Evolutionary conservation across 2,329 filamentous ascomycete species (phyloP), one percentile per base, ranked within the genome.

Genomic region (Trichoderma sp.): DNA sequence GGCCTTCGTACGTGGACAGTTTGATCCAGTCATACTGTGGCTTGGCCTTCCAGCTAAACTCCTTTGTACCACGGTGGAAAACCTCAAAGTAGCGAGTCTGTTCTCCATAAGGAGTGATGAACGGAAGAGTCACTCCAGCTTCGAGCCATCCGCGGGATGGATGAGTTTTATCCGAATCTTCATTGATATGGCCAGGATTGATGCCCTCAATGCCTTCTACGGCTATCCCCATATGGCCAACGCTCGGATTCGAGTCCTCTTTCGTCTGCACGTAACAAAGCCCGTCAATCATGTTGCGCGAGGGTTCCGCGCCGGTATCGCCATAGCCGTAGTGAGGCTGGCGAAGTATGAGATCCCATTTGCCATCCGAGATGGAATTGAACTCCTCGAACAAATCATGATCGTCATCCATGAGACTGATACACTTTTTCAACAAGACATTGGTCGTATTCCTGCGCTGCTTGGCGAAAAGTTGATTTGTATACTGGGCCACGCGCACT

Each of bases 391-490:
- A 84, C 3, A 88, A 78, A 1, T 80, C 79, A 70, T 83, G 81
- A 71, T 89, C 87, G 4, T 81, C 79, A 5, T 85, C 81, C 67
- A 89, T 88, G 4, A 83, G 78, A n/a, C 80, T 77, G 5, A 87
- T 77, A 0, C 84, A 83, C 57, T 83, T 75, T 7, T 82, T 75
- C 0, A 85, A 83, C 0, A 86, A 70, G 0, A 75, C 73, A 71
- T 90, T 89, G 0, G 88, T 83, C 14, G 83, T 83, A 72, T 85
- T 89, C 19, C 88, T 82, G 64, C 87, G 82, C 77, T 90, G 87
- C 0, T 79, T 76, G 0, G 84, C 86, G 68, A 87, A 87, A 5
- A 87, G 78, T 31, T 84, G 82, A 71, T 90, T 89, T 40, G 76
- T 80, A 0, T 79, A 84, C 19, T 79, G 78, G 1, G 78, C 82